Conservation (phyloP, 805 yeast species). For the Kluyveromyces siamensis region DNA sequence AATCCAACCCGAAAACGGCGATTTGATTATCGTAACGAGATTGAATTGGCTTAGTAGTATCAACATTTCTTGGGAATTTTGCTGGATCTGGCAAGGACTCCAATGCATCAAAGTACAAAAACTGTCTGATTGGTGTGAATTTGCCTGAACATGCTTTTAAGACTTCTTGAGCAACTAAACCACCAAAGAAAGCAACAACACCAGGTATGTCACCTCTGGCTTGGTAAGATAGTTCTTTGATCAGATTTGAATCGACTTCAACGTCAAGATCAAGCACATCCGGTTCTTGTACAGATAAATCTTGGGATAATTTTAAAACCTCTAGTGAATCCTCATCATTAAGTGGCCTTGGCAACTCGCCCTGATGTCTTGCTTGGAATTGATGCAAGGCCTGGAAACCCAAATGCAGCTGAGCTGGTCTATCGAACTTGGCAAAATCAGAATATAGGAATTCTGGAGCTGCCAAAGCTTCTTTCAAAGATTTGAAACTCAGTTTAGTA, state of each 20-base stretch:
- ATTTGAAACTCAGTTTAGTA: constrained; percentile 46
- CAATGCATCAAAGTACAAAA: constrained; percentile 85
- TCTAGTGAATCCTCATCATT: constrained; percentile 67
- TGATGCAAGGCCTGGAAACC: constrained; percentile 86
- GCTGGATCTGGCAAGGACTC: constrained; percentile 72
- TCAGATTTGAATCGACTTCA: constrained; percentile 51
- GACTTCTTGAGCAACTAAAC: constrained; percentile 92
- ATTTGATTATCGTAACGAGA: constrained; percentile 91
- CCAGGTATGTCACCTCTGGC: constrained; percentile 91
- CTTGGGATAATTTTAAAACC: constrained; percentile 47
- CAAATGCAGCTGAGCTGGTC: constrained; percentile 82
- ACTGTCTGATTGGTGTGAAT: constrained; percentile 88
- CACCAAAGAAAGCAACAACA: constrained; percentile 83
- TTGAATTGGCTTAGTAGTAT: constrained; percentile 63
- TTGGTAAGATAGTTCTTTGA: constrained; percentile 70
- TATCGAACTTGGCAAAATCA: constrained; percentile 90
- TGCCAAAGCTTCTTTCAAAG: constrained; percentile 54
- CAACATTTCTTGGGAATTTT: constrained; percentile 53
- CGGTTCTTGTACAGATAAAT: constrained; percentile 45
- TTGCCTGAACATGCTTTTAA: constrained; percentile 92
- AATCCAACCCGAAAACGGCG: constrained; percentile 82
- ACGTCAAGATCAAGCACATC: constrained; percentile 42
- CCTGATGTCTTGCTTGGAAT: constrained; percentile 54
- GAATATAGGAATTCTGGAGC: constrained; percentile 72
- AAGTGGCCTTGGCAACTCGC: constrained; percentile 67